These are phyloP conservation scores for Salvia rosmarinus DNA, from an alignment of 257 asterid genomes.

Conservation along the genomic window DNA sequence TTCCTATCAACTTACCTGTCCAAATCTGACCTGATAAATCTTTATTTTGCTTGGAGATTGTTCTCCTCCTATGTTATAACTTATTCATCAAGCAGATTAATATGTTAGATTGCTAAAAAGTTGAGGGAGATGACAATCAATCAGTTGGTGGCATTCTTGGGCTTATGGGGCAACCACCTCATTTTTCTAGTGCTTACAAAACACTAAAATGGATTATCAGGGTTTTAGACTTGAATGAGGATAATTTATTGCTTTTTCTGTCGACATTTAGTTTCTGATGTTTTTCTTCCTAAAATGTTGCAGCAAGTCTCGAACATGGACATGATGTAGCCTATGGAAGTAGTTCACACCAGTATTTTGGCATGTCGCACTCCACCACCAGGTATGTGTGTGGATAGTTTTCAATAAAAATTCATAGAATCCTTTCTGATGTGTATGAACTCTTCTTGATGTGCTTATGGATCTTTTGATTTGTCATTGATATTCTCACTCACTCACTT, in stretches of 20 bases:
- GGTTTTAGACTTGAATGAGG: conserved; percentile 28
- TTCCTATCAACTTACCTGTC: conserved; percentile 8
- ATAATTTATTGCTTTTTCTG: conserved; percentile 5
- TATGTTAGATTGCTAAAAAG: conserved; percentile 4
- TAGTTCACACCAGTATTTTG: conserved; percentile 42
- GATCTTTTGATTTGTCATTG: no score
- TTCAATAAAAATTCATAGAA: neutral
- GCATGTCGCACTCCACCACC: conserved; percentile 42
- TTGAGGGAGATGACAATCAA: conserved; percentile 7
- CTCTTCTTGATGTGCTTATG: conserved; percentile 21
- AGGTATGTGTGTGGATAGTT: conserved; percentile 46
- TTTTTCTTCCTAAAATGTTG: conserved; percentile 34
- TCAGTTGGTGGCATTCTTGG: conserved; percentile 3
- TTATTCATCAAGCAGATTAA: conserved; percentile 3
- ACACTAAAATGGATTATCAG: conserved; percentile 5
- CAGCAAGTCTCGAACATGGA: conserved; percentile 62
- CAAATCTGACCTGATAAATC: conserved; percentile 4
- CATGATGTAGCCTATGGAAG: conserved; percentile 45
- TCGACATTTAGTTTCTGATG: conserved; percentile 26
- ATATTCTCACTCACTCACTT: conserved; percentile 24
- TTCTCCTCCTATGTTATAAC: conserved; percentile 16
- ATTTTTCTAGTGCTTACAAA: neutral
- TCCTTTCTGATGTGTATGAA: conserved; percentile 8
- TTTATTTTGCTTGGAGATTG: conserved; percentile 15
- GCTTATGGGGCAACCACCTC: neutral